Evolutionary conservation across 129 eudicot species (phyloP), one percentile per base, ranked within the genome.

Genomic region (Lactuca sativa): DNA sequence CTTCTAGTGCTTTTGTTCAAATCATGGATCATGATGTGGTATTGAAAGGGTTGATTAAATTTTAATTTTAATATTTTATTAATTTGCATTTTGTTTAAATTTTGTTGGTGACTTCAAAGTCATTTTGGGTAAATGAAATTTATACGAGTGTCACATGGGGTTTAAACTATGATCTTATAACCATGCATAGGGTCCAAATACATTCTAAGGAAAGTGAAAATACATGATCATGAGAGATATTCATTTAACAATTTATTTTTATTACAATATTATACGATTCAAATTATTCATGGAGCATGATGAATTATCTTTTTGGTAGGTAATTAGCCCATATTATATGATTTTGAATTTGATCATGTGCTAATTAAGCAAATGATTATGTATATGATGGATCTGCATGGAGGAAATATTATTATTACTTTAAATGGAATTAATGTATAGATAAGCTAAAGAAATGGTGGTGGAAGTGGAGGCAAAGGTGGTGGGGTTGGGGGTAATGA

Each of bases 381-480:
- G 14, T 2, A 13, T 61, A 37, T 34, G n/a, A 64, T 43, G 32
- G 18, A 21, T 64, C 34, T 13, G 18, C 71, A 66, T 48, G 34
- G 4, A 66, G 71, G 47, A 49, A 33, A 8, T 66, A 37, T 9
- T 21, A 44, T 65, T 66, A 44, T 65, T 66, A 49, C 71, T 66
- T 66, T 66, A 14, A 17, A 49, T 2, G 9, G 9, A 40, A 40
- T 40, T 0, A 40, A 40, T 0, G 44, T 7, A 40, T 12, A 10
- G 52, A 47, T 11, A 47, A 47, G 52, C 4, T 14, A 51, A 49
- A 13, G 5, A 66, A 66, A 14, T 49, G n/a, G 4, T 65, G 18
- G 70, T 65, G 70, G 57, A 14, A 21, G 56, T 65, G 57, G 57
- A 51, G 59, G 60, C 59, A n/a, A 48, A 48, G 57, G 58, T 65